A percentile compares a stretch with the other conserved stretches of the same genome.
These are phyloP conservation scores for Quercus lobata DNA, from an alignment of 331 rosid species.

Conservation along the genomic window DNA sequence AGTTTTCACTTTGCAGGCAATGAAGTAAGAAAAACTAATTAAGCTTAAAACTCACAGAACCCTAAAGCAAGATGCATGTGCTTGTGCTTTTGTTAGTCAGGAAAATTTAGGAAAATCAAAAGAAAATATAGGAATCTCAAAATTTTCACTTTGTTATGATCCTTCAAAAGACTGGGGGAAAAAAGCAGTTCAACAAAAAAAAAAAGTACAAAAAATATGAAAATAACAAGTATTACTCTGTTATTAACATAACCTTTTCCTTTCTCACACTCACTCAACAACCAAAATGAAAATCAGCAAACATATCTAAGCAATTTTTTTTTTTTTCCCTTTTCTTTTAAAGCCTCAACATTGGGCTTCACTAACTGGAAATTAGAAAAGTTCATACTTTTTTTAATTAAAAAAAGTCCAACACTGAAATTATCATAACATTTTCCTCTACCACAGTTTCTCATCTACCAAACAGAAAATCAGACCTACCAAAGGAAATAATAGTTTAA, in stretches of 20 bases:
- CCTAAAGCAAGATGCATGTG: background rate
- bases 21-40: background rate
- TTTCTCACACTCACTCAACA: too few species aligned
- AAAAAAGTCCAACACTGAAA: background rate
- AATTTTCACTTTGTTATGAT: background rate
- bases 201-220: background rate
- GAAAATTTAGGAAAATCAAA: background rate
- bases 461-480: background rate
- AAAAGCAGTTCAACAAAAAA: background rate
- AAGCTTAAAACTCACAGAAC: background rate
- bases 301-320: background rate
- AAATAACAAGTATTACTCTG: background rate
- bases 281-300: too few species aligned
- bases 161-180: background rate
- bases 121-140: background rate
- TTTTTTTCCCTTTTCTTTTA: too few species aligned
- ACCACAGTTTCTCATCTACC: constrained; percentile 12
- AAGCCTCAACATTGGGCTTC: too few species aligned
- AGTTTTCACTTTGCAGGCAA: background rate
- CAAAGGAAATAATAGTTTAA: background rate
- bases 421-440: background rate
- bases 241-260: too few species aligned
- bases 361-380: too few species aligned
- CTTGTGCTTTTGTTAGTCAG: background rate
- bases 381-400: background rate